Percentiles rank a stretch among this genome's conserved stretches.
Conservation (phyloP, 2,329 filamentous ascomycete genomes). For the Corinectria fuckeliana region DNA sequence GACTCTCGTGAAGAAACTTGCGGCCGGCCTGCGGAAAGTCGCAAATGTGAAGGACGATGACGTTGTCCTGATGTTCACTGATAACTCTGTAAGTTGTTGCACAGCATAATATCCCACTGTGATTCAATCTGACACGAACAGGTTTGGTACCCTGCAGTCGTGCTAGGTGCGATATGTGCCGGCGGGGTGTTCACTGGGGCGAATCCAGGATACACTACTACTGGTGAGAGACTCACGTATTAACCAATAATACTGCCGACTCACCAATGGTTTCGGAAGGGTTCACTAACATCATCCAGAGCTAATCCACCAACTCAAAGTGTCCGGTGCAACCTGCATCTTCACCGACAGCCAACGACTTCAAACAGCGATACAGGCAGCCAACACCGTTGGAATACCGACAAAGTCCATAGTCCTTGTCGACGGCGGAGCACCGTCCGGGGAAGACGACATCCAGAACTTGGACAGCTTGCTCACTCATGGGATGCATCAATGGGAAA, state of each 20-base stretch:
- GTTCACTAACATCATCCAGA: not conserved
- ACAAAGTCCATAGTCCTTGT: not conserved
- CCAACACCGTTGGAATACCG: not conserved
- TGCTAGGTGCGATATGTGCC: not conserved
- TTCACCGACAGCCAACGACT: slow-evolving; percentile 6
- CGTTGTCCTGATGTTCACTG: not conserved
- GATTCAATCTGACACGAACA: not conserved
- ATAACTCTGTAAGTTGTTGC: slow-evolving; percentile 1
- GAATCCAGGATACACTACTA: not conserved
- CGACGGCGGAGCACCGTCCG: not conserved
- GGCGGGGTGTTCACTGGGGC: slow-evolving; percentile 12
- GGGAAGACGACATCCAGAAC: not conserved
- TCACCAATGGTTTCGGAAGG: not conserved
- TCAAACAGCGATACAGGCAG: not conserved
- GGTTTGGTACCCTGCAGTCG: not conserved
- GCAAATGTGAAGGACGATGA: not conserved
- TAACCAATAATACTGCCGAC: accelerated
- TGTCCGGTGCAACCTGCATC: slow-evolving; percentile 7
- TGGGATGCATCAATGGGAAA: not conserved
- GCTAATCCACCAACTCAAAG: slow-evolving; percentile 4
- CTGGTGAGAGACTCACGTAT: not conserved
- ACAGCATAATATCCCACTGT: not conserved
- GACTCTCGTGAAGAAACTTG: not conserved
- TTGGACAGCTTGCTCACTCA: not conserved
- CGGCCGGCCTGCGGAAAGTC: not conserved